A percentile compares a stretch with the other conserved stretches of the same genome.
Conservation (phyloP, 208 protist species). For the Trichomonas gallinae region DNA sequence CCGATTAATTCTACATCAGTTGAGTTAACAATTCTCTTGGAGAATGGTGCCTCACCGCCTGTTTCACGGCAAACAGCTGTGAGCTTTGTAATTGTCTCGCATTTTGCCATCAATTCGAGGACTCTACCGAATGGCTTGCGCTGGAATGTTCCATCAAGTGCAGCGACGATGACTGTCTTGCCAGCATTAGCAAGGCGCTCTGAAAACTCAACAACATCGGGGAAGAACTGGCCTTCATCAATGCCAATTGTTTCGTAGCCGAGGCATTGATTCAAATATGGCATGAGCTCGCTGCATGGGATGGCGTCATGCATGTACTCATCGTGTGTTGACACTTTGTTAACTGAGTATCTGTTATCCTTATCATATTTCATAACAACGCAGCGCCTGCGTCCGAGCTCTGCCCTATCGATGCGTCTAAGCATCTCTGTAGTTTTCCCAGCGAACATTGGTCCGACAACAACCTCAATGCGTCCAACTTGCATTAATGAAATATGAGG, state of each 20-base stretch:
- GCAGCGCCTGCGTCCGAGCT: slow-evolving; percentile 55
- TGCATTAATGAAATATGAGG: neutral
- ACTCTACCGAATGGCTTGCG: slow-evolving; percentile 64
- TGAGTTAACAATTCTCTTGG: slow-evolving; percentile 10
- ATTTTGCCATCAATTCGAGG: slow-evolving; percentile 59
- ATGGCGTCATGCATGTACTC: slow-evolving; percentile 38
- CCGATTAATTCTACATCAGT: slow-evolving; percentile 35
- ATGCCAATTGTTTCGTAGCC: slow-evolving; percentile 69
- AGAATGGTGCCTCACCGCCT: slow-evolving; percentile 47
- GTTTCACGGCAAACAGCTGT: slow-evolving; percentile 70
- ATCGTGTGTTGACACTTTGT: slow-evolving; percentile 63
- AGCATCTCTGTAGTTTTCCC: slow-evolving; percentile 76
- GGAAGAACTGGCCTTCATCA: slow-evolving; percentile 66
- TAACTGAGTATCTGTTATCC: slow-evolving; percentile 62
- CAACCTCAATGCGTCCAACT: slow-evolving; percentile 56
- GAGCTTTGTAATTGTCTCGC: slow-evolving; percentile 68
- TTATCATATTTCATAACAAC: slow-evolving; percentile 70
- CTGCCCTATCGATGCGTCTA: slow-evolving; percentile 60
- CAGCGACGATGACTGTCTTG: slow-evolving; percentile 72
- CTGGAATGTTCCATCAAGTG: slow-evolving; percentile 72
- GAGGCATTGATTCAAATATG: slow-evolving; percentile 42
- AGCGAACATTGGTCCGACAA: slow-evolving; percentile 79
- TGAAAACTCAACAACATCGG: slow-evolving; percentile 67
- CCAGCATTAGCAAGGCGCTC: slow-evolving; percentile 59
- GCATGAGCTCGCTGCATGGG: neutral